phyloP scores from a whole-genome alignment of 495 filamentous ascomycete genomes.

The Neurospora sp. region DNA sequence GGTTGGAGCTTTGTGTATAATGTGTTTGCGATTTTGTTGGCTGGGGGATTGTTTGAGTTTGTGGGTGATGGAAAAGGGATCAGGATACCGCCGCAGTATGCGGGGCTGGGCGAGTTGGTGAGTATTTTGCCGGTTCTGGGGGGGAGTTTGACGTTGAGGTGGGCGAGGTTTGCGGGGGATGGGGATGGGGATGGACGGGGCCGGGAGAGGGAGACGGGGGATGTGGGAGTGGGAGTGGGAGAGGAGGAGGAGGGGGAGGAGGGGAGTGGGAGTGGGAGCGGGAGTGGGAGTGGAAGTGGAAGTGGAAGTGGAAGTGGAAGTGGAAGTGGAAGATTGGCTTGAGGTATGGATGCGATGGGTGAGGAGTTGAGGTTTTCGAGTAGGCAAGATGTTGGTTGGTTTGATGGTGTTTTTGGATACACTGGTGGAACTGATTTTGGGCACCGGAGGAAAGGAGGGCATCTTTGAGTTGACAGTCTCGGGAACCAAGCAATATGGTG shows the following conservation, averaged over 20 bases:
- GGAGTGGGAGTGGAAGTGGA: background rate
- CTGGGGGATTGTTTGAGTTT: slow-evolving; percentile 51
- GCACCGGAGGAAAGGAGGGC: too few relatives aligned
- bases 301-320: background rate
- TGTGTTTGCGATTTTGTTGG: slow-evolving; percentile 58
- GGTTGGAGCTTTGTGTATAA: slow-evolving; percentile 68
- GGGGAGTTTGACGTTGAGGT: slow-evolving; percentile 29
- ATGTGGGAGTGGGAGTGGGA: too few relatives aligned
- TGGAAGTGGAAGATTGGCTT: background rate
- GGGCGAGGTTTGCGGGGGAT: slow-evolving; percentile 6
- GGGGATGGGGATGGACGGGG: background rate
- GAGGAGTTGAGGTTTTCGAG: background rate
- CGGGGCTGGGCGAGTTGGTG: slow-evolving; percentile 66
- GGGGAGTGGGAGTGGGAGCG: too few relatives aligned
- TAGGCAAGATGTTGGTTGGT: background rate
- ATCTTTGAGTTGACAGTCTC: too few relatives aligned
- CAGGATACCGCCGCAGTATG: slow-evolving; percentile 62
- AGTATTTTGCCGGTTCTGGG: slow-evolving; percentile 67
- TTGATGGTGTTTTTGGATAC: background rate
- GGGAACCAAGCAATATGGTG: too few relatives aligned
- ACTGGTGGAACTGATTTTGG: too few relatives aligned
- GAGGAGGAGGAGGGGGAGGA: too few relatives aligned
- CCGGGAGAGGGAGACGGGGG: too few relatives aligned
- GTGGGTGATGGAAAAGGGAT: slow-evolving; percentile 11
- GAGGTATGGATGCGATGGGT: background rate